Percentiles rank a stretch among this genome's conserved stretches.
These are phyloP conservation scores for Skeletonema potamos DNA, from an alignment of 108 stramenopile genomes.

Conservation along the genomic window DNA sequence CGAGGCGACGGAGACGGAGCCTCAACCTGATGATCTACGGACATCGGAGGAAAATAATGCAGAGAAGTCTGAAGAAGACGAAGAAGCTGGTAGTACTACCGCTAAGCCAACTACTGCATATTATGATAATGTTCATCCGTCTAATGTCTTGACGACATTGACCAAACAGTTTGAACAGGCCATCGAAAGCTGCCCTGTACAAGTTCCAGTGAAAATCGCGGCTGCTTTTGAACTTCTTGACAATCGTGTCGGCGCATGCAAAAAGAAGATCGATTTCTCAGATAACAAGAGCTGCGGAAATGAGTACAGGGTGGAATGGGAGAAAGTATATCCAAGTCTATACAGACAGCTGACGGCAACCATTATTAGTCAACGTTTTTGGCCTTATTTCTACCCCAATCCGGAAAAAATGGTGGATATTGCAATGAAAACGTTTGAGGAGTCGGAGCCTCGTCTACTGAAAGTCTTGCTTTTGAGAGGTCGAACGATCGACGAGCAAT, in stretches of 20 bases:
- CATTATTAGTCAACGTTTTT: not conserved
- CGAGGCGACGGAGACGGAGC: too few relatives aligned
- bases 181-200: not conserved
- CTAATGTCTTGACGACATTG: not conserved
- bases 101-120: not conserved
- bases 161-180: constrained; percentile 5
- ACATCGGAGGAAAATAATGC: not conserved
- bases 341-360: not conserved
- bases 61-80: too few relatives aligned
- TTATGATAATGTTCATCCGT: not conserved
- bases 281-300: not conserved
- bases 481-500: not conserved
- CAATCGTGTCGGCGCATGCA: not conserved
- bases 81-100: not conserved
- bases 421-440: not conserved
- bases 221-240: not conserved
- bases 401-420: not conserved
- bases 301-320: not conserved
- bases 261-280: not conserved
- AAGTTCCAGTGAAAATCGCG: not conserved
- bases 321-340: constrained; percentile 1
- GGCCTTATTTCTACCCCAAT: not conserved
- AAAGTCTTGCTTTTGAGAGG: not conserved
- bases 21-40: not conserved
- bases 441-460: not conserved